phyloP scores from a whole-genome alignment of 2,329 filamentous ascomycete genomes.

The Aureobasidium sp. region DNA sequence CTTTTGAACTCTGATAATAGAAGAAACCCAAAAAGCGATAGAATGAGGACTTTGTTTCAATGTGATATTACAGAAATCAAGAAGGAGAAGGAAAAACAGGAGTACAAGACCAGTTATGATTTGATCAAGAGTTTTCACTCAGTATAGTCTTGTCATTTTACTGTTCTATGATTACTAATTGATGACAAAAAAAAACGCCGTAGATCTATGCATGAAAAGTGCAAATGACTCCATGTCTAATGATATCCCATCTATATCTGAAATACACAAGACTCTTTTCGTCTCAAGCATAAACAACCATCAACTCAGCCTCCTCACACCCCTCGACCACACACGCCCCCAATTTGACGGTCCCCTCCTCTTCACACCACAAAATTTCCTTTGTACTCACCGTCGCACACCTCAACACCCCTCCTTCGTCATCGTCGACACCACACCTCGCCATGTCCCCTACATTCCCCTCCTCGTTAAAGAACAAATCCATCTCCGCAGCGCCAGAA shows the following conservation, averaged over 20 bases:
- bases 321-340: background rate
- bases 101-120: too few species aligned
- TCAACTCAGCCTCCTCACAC: background rate
- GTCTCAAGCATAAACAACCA: background rate
- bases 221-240: too few species aligned
- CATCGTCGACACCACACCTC: background rate
- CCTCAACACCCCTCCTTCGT: background rate
- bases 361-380: background rate
- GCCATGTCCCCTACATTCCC: conserved; percentile 20
- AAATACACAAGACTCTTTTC: background rate
- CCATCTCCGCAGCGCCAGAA: conserved; percentile 36
- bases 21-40: background rate
- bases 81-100: too few species aligned
- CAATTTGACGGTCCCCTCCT: background rate
- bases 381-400: background rate
- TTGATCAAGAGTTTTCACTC: too few species aligned
- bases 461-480: conserved; percentile 33
- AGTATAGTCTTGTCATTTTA: too few species aligned
- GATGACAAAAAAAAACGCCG: too few species aligned
- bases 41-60: background rate
- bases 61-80: too few species aligned
- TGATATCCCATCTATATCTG: too few species aligned
- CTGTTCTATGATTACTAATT: too few species aligned
- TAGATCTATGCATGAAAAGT: too few species aligned
- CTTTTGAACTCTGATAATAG: background rate